Conservation (phyloP, 768 basidiomycete genomes). For the Podaxis sp. region DNA sequence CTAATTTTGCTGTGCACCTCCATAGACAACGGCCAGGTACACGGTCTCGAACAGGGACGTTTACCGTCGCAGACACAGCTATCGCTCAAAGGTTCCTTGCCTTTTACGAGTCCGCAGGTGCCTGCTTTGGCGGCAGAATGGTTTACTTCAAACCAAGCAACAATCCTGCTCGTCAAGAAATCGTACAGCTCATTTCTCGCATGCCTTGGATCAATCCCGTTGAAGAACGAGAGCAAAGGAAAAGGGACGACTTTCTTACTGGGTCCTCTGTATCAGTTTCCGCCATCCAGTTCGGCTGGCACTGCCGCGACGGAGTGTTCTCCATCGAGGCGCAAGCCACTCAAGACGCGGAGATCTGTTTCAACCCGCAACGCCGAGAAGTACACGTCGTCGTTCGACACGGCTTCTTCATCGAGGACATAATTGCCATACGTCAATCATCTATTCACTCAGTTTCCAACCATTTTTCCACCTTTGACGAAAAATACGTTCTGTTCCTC, state of each 20-base stretch:
- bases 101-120: slow-evolving; percentile 27
- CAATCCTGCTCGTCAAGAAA: slow-evolving; percentile 22
- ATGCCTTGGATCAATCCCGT: slow-evolving; percentile 40
- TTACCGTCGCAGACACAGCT: slow-evolving; percentile 4
- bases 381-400: slow-evolving; percentile 32
- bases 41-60: slow-evolving; percentile 31
- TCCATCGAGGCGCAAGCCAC: slow-evolving; percentile 40
- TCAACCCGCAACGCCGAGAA: slow-evolving; percentile 42
- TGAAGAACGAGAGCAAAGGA: slow-evolving; percentile 28
- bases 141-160: slow-evolving; percentile 30
- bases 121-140: slow-evolving; percentile 26
- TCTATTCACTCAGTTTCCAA: slow-evolving; percentile 37
- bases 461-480: slow-evolving; percentile 24
- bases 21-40: slow-evolving; percentile 31
- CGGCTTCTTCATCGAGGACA: slow-evolving; percentile 19
- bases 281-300: slow-evolving; percentile 56
- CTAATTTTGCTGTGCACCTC: slow-evolving; percentile 54
- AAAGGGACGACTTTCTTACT: slow-evolving; percentile 25
- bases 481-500: slow-evolving; percentile 36
- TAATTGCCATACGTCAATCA: slow-evolving; percentile 40
- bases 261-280: slow-evolving; percentile 24
- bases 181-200: slow-evolving; percentile 32
- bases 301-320: slow-evolving; percentile 51
- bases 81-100: slow-evolving; percentile 30
- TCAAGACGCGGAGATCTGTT: slow-evolving; percentile 26